These are phyloP conservation scores for Paramecium biaurelia DNA, from an alignment of 73 alveolate genomes.

Conservation along the genomic window DNA sequence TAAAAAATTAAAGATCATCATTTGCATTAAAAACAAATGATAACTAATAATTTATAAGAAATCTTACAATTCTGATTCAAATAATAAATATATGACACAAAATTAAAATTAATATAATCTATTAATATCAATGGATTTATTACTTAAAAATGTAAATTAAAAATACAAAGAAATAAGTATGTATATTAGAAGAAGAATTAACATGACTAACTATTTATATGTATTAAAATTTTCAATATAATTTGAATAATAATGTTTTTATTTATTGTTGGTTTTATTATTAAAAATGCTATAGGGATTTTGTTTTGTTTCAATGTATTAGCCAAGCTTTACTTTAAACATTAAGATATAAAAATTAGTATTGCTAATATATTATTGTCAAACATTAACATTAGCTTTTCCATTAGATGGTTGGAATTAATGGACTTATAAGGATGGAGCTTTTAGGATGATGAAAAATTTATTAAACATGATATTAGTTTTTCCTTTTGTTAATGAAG, in stretches of 20 bases:
- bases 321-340: background rate
- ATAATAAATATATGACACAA: too few relatives aligned
- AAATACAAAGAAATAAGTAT: background rate
- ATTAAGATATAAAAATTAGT: background rate
- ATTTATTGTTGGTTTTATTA: background rate
- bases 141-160: background rate
- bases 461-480: background rate
- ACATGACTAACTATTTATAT: background rate
- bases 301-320: background rate
- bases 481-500: background rate
- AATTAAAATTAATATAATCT: too few relatives aligned
- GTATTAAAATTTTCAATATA: background rate
- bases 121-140: background rate
- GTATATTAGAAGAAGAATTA: background rate
- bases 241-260: background rate
- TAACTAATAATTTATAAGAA: too few relatives aligned
- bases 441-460: background rate
- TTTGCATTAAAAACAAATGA: background rate
- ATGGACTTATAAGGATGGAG: background rate
- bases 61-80: background rate
- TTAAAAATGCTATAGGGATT: background rate
- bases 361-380: background rate
- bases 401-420: background rate
- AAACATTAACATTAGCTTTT: background rate
- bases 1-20: background rate